phyloP scores from a whole-genome alignment of 2,329 filamentous ascomycete species.

The Diplodia scrobiculata region DNA sequence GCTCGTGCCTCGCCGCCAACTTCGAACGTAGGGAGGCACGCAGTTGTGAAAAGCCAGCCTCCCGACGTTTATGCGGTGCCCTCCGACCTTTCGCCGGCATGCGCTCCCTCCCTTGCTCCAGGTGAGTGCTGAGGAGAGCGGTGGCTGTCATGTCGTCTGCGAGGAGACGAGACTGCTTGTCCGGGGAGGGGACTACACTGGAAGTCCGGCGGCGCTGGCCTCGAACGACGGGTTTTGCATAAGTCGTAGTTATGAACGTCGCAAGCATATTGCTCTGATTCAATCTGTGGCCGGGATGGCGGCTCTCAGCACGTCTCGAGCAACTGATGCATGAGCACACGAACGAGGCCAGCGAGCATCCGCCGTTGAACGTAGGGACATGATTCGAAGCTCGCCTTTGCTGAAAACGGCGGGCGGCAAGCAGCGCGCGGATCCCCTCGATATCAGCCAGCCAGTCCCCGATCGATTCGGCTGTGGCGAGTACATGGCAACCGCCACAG shows the following conservation, averaged over 20 bases:
- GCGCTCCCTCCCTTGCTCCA: background rate
- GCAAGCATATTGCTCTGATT: background rate
- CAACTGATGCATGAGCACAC: background rate
- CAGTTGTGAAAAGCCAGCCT: background rate
- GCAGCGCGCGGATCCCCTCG: background rate
- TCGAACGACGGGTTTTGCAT: background rate
- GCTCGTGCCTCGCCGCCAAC: background rate
- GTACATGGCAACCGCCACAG: background rate
- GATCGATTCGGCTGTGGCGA: background rate
- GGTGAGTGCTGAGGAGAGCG: too few species aligned
- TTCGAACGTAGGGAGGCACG: background rate
- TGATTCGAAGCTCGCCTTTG: background rate
- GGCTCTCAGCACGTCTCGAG: background rate
- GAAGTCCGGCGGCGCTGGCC: too few species aligned
- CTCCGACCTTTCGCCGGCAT: conserved; percentile 4
- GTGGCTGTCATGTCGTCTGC: too few species aligned
- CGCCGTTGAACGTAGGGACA: conserved; percentile 8
- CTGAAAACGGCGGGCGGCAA: background rate
- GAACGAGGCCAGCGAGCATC: background rate
- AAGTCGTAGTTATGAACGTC: background rate
- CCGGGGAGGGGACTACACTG: too few species aligned
- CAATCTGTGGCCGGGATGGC: background rate
- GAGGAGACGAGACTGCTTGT: too few species aligned
- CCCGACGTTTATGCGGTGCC: conserved; percentile 2
- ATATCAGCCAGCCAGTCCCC: background rate